Conservation (phyloP, 2,329 filamentous ascomycete genomes). For the Alternaria conjuncta region DNA sequence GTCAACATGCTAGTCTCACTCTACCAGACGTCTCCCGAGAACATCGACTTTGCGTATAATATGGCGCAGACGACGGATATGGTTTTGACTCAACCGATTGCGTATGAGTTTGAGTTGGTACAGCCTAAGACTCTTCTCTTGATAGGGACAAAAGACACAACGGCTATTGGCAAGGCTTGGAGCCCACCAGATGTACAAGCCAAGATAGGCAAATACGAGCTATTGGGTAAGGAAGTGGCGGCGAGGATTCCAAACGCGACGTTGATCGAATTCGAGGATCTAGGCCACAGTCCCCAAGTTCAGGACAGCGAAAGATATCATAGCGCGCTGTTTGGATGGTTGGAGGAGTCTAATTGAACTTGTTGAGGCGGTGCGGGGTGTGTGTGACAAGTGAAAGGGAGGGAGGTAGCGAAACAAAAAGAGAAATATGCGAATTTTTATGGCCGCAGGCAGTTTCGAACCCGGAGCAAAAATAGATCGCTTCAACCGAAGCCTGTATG, state of each 20-base stretch:
- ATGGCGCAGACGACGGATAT: constrained; percentile 62
- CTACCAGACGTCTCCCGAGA: constrained; percentile 54
- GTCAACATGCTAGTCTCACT: constrained; percentile 62
- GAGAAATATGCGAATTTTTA: neutral
- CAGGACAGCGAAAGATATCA: constrained; percentile 59
- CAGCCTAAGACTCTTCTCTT: constrained; percentile 57
- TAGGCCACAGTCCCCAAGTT: constrained; percentile 63
- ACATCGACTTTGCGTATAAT: constrained; percentile 52
- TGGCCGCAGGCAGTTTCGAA: neutral
- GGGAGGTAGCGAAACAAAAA: neutral
- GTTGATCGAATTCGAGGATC: constrained; percentile 56
- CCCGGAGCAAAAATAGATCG: neutral
- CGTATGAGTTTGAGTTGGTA: constrained; percentile 58
- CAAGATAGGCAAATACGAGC: constrained; percentile 57
- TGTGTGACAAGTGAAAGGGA: neutral
- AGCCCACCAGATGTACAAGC: constrained; percentile 31
- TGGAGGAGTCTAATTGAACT: constrained; percentile 26
- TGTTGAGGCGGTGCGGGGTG: neutral
- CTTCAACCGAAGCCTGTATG: neutral
- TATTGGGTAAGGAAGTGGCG: constrained; percentile 57
- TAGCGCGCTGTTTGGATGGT: constrained; percentile 55
- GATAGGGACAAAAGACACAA: constrained; percentile 60
- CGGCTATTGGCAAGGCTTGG: constrained; percentile 63
- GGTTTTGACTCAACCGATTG: constrained; percentile 61
- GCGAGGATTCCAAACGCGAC: constrained; percentile 53